A percentile compares a stretch with the other conserved stretches of the same genome.
Conservation (phyloP, 345 rosid genomes). For the Cochlearia excelsa region DNA sequence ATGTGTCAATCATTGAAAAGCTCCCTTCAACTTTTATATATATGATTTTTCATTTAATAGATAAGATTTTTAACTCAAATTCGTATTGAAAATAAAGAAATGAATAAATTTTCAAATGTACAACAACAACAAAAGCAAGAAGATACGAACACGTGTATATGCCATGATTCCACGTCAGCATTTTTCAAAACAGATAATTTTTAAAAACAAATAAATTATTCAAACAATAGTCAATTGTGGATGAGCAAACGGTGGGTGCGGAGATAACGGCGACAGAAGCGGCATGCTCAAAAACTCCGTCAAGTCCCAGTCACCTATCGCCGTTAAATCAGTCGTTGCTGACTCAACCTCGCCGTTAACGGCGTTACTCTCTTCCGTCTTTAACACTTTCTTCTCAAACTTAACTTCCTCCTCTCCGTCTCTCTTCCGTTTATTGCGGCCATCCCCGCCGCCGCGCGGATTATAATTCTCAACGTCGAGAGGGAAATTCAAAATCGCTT, state of each 20-base stretch:
- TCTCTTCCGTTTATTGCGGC: slow-evolving; percentile 45
- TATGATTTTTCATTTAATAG: too few species aligned
- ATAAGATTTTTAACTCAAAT: not conserved
- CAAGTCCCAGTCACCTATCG: slow-evolving; percentile 40
- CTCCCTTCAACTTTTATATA: too few species aligned
- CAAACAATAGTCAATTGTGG: slow-evolving; percentile 34
- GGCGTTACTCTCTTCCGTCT: slow-evolving; percentile 32
- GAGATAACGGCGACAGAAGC: slow-evolving; percentile 56
- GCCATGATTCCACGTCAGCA: slow-evolving; percentile 19
- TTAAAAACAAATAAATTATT: not conserved
- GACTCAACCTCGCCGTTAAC: slow-evolving; percentile 24
- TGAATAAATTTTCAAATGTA: slow-evolving; percentile 9
- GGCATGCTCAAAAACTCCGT: slow-evolving; percentile 50
- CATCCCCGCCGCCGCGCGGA: slow-evolving; percentile 26
- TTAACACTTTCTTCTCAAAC: slow-evolving; percentile 28
- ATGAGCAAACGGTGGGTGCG: slow-evolving; percentile 38
- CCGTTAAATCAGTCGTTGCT: slow-evolving; percentile 48
- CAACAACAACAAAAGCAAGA: not conserved
- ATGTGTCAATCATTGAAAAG: too few species aligned
- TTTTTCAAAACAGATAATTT: not conserved
- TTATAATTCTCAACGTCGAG: slow-evolving; percentile 56
- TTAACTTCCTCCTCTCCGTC: slow-evolving; percentile 19
- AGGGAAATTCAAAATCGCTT: slow-evolving; percentile 86
- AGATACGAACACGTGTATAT: not conserved
- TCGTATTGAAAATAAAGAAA: slow-evolving; percentile 5